phyloP scores from a whole-genome alignment of 2,329 filamentous ascomycete species.

The Phialophora chinensis region DNA sequence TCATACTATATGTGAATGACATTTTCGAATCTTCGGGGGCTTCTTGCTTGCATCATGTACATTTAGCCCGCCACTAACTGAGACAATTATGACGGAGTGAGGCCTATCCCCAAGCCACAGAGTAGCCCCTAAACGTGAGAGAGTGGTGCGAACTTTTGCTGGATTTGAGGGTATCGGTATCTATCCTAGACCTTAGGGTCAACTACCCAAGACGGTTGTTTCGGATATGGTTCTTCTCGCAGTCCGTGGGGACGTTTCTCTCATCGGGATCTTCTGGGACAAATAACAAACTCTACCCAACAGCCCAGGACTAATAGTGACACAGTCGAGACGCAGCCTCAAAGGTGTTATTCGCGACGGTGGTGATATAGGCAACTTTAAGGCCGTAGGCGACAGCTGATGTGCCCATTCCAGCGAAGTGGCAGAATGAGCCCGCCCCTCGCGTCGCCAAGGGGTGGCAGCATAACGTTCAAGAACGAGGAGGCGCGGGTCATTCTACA shows the following conservation, averaged over 20 bases:
- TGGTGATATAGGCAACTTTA: background rate
- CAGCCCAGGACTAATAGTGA: background rate
- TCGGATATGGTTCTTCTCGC: background rate
- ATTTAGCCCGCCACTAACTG: background rate
- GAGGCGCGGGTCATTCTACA: background rate
- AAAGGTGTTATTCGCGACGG: background rate
- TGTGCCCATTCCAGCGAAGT: background rate
- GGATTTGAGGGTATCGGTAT: background rate
- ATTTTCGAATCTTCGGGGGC: background rate
- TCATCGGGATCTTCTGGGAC: too few species aligned
- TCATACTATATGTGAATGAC: background rate
- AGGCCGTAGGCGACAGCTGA: background rate
- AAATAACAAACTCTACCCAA: background rate
- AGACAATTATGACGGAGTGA: background rate
- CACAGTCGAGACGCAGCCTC: background rate
- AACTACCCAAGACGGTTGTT: background rate
- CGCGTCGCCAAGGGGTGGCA: background rate
- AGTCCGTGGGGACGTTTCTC: background rate
- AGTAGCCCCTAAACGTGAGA: background rate
- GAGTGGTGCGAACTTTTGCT: background rate
- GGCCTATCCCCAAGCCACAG: background rate
- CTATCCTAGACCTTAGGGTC: background rate
- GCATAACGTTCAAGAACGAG: background rate
- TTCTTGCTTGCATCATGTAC: background rate
- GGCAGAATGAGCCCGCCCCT: background rate